Conservation (phyloP, 2,329 filamentous ascomycete genomes). For the Fusarium sp. region DNA sequence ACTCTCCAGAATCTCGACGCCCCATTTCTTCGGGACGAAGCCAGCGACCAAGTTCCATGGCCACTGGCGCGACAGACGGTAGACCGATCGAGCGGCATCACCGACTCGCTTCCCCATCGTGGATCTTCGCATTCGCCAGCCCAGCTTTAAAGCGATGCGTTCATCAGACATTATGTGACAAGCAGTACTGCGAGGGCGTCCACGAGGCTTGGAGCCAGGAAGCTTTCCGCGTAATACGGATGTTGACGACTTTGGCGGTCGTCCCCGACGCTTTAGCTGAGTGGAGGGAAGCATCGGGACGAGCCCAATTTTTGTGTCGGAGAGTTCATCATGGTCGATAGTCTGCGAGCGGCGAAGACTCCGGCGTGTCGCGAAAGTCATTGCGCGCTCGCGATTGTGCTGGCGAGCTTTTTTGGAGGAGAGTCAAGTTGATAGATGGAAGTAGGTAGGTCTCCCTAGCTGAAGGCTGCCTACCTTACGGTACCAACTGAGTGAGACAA, state of each 20-base stretch:
- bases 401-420: background rate
- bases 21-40: background rate
- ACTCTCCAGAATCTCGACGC: background rate
- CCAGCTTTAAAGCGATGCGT: background rate
- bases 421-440: background rate
- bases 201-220: background rate
- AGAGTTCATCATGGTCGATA: background rate
- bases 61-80: background rate
- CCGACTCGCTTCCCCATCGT: background rate
- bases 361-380: background rate
- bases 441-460: background rate
- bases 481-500: background rate
- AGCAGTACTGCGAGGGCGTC: background rate
- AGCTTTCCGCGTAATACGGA: background rate
- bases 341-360: background rate
- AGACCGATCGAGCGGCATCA: background rate
- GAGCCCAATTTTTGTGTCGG: background rate
- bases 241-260: background rate
- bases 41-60: conserved; percentile 1
- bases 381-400: background rate
- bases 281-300: background rate
- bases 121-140: background rate
- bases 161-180: background rate
- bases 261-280: background rate
- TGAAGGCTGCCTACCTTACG: background rate